A percentile compares a stretch with the other conserved stretches of the same genome.
phyloP scores from a whole-genome alignment of 2,329 filamentous ascomycete genomes.

The Exophiala sp. region DNA sequence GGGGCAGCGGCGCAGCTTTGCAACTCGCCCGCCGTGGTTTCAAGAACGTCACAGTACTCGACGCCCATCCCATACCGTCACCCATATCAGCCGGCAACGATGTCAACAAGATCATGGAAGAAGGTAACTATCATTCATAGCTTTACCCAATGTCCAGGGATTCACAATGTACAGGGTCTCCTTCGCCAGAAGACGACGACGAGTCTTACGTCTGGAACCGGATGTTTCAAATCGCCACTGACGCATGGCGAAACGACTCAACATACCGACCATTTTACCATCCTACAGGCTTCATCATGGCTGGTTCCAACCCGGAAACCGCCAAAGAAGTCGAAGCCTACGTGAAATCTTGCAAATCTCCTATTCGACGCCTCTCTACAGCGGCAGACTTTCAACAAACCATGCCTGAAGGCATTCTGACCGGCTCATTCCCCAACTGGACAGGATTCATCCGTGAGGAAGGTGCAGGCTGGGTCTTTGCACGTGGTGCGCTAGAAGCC shows the following conservation, averaged over 20 bases:
- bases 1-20: slow-evolving; percentile 46
- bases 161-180: neutral
- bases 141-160: too few relatives aligned
- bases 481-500: slow-evolving; percentile 46
- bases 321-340: slow-evolving; percentile 38
- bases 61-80: slow-evolving; percentile 42
- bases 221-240: slow-evolving; percentile 31
- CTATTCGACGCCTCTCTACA: neutral
- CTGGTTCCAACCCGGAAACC: slow-evolving; percentile 40
- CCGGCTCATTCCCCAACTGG: slow-evolving; percentile 44
- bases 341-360: neutral
- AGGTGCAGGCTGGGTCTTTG: slow-evolving; percentile 53
- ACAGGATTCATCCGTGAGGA: slow-evolving; percentile 40
- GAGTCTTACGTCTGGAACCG: slow-evolving; percentile 11
- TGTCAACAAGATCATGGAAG: slow-evolving; percentile 44
- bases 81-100: slow-evolving; percentile 47
- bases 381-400: slow-evolving; percentile 46
- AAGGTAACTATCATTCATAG: neutral
- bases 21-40: slow-evolving; percentile 45
- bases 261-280: slow-evolving; percentile 45
- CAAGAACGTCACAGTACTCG: slow-evolving; percentile 46
- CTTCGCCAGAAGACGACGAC: slow-evolving; percentile 5
- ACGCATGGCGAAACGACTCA: slow-evolving; percentile 44
- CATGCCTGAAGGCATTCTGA: slow-evolving; percentile 50
- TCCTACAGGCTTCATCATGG: slow-evolving; percentile 42